These are phyloP conservation scores for Trametes gibbosa DNA, from an alignment of 768 basidiomycete species.

Conservation along the genomic window DNA sequence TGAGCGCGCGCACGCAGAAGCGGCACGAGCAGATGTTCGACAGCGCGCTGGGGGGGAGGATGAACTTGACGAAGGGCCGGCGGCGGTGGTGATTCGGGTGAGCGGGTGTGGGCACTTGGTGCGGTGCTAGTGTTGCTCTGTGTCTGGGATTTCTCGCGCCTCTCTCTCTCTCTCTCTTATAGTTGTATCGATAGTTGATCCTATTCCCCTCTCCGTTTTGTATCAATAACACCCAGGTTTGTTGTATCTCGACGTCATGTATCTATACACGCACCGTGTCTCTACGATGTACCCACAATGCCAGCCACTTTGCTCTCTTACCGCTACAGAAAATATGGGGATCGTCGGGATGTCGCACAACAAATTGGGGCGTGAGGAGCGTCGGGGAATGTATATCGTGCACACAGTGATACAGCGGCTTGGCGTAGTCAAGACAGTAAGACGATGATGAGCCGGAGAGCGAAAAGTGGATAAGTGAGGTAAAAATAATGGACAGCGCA, in stretches of 20 bases:
- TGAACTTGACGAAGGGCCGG: neutral
- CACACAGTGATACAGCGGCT: neutral
- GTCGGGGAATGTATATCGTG: neutral
- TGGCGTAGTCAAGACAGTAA: neutral
- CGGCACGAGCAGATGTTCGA: slow-evolving; percentile 54
- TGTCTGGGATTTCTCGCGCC: too few species aligned
- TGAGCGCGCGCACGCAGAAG: slow-evolving; percentile 50
- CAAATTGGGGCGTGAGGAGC: neutral
- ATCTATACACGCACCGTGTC: neutral
- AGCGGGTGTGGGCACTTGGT: neutral
- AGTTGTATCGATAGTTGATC: slow-evolving; percentile 6
- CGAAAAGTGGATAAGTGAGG: neutral
- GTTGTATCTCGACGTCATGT: neutral
- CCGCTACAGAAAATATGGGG: too few species aligned
- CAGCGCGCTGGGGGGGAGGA: slow-evolving; percentile 1
- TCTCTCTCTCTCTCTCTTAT: neutral
- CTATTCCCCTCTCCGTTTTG: neutral
- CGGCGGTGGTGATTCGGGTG: neutral
- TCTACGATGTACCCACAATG: neutral
- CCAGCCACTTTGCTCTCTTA: neutral
- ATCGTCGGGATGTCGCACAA: too few species aligned
- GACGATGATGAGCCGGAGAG: neutral
- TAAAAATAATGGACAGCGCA: neutral
- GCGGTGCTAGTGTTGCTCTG: neutral
- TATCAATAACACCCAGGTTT: neutral